Percentiles rank a stretch among this genome's conserved stretches.
Evolutionary conservation across 1,139 yeast genomes (phyloP).

Genomic region (Sugiyamaella japonica): DNA sequence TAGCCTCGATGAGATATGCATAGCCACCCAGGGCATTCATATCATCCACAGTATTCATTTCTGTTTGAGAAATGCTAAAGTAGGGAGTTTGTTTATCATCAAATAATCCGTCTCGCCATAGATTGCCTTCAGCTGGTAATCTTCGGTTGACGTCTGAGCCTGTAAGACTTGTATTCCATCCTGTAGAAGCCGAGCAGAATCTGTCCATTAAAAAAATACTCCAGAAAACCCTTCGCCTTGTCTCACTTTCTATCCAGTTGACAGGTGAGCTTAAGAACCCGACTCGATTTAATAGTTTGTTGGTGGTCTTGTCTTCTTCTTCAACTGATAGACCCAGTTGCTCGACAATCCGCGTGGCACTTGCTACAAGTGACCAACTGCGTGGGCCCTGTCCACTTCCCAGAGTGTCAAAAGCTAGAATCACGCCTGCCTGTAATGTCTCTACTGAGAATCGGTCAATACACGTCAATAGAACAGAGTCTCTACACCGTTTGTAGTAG

Average conservation of each 20-base stretch:
- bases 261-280: constrained; percentile 23
- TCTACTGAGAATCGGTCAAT: constrained; percentile 31
- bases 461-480: constrained; percentile 25
- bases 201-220: constrained; percentile 30
- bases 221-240: constrained; percentile 32
- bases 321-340: constrained; percentile 28
- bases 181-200: constrained; percentile 32
- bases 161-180: constrained; percentile 31
- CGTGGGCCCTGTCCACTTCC: constrained; percentile 32
- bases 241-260: constrained; percentile 28
- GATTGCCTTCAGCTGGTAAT: constrained; percentile 28
- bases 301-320: constrained; percentile 21
- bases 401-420: constrained; percentile 32
- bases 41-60: constrained; percentile 20
- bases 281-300: constrained; percentile 22
- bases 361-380: constrained; percentile 28
- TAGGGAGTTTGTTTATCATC: constrained; percentile 24
- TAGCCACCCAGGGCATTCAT: constrained; percentile 30
- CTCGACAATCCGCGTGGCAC: constrained; percentile 30
- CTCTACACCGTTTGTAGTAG: constrained; percentile 25
- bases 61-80: constrained; percentile 25
- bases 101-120: constrained; percentile 19
- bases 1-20: constrained; percentile 32
- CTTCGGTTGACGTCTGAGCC: constrained; percentile 25
- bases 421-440: constrained; percentile 30